Conservation (phyloP, 2,329 filamentous ascomycete genomes). For the Trichoderma aggressivum region DNA sequence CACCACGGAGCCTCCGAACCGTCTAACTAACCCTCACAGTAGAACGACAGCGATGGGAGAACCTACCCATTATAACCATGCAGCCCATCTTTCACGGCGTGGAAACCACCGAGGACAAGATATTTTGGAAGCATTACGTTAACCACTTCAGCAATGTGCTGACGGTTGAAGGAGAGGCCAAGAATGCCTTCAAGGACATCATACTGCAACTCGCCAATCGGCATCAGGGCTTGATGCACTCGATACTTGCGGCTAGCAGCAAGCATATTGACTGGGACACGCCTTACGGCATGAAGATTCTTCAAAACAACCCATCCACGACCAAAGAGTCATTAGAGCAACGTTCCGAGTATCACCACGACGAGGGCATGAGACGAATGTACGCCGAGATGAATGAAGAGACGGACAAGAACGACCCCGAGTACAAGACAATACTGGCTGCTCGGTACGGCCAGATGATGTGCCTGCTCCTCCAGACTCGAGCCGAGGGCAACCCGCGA, state of each 20-base stretch:
- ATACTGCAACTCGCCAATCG: slow-evolving; percentile 76
- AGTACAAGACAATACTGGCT: slow-evolving; percentile 47
- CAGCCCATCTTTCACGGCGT: slow-evolving; percentile 74
- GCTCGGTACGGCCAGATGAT: slow-evolving; percentile 62
- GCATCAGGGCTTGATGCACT: slow-evolving; percentile 85
- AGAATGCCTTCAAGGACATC: slow-evolving; percentile 83
- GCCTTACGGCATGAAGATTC: slow-evolving; percentile 52
- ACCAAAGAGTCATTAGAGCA: slow-evolving; percentile 45
- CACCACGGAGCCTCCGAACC: background rate
- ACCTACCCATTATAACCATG: slow-evolving; percentile 53
- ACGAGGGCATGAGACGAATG: slow-evolving; percentile 51
- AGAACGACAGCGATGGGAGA: slow-evolving; percentile 50
- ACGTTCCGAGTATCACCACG: slow-evolving; percentile 55
- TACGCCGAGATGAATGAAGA: slow-evolving; percentile 44
- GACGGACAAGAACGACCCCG: slow-evolving; percentile 41
- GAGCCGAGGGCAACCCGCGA: slow-evolving; percentile 52
- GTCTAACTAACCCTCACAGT: slow-evolving; percentile 20
- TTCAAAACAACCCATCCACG: slow-evolving; percentile 48
- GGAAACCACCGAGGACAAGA: slow-evolving; percentile 73
- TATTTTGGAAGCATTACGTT: slow-evolving; percentile 81
- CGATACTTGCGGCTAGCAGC: slow-evolving; percentile 77
- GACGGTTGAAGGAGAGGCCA: slow-evolving; percentile 75
- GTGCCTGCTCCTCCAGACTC: slow-evolving; percentile 56
- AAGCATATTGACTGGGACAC: slow-evolving; percentile 66
- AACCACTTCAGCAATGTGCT: slow-evolving; percentile 75